Base-by-base conservation (phyloP, 2,329 filamentous ascomycete species). In the Leptographium radiaticola region DNA sequence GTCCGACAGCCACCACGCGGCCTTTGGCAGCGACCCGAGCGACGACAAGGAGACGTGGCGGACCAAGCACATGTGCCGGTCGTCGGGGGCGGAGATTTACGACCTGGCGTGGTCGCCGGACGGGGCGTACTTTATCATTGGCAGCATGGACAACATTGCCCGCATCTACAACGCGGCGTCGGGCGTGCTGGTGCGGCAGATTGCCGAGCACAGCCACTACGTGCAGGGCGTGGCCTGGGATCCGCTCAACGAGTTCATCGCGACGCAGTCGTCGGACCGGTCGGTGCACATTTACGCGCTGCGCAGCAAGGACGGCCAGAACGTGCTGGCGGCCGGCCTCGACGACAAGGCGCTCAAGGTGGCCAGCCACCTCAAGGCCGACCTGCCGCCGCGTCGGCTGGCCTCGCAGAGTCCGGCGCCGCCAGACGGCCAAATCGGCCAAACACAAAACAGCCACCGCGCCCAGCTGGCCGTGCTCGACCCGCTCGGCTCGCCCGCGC, bases 61-160 rank as follows among this genome's bases (percentile, higher is more conserved):
- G 58, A 86, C 91, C 58, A 97, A 95, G 71, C 89, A 95, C 67
- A 97, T 97, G 93, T 97, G 90, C 69, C 83, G 93, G 58, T 95
- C 90, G 47, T 88, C 87, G 58, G 91, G 90, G 39, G 89, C 90
- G 12, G 93, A 98, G 68, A 97, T 98, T 61, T 98, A 98, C 70
- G 93, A 98, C 68, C 74, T 98, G 55, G 93, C 93, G 51, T 98
- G 93, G 94, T 97, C 93, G 49, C 94, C 94, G n/a, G 93, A 98
- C 68, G 89, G 87, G 42, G 75, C 84, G 42, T 93, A 94, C 71
- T 95, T 98, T 73, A 96, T 98, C 62, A 96, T 94, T 30, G 93
- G 93, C 42, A 97, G 93, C 71, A 97, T 98, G 90, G 93, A 98
- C 72, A 98, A 98, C 67, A 85, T 97, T 66, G 90, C 93, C 55